Conservation (phyloP, 2,329 filamentous ascomycete genomes). For the Aureobasidium sp. region DNA sequence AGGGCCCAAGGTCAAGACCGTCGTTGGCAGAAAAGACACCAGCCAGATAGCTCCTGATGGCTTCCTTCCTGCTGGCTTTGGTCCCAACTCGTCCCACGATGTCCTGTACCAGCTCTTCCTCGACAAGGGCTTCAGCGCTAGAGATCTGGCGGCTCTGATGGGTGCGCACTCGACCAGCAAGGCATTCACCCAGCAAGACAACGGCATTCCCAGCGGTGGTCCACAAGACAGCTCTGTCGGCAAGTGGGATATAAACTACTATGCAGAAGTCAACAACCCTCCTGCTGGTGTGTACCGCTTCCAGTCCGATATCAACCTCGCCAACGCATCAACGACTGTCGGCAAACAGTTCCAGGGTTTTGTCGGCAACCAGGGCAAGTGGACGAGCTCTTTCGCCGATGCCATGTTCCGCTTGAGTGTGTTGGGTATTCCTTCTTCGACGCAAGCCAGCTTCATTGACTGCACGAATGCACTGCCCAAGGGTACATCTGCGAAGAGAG, state of each 20-base stretch:
- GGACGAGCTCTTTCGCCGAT: conserved; percentile 17
- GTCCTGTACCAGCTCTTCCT: conserved; percentile 39
- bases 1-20: conserved; percentile 44
- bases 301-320: conserved; percentile 25
- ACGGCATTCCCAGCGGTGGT: conserved; percentile 25
- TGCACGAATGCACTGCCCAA: conserved; percentile 14
- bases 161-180: conserved; percentile 45
- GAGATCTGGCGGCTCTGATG: conserved; percentile 45
- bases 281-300: conserved; percentile 22
- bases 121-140: conserved; percentile 42
- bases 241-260: conserved; percentile 44
- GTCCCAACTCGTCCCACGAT: conserved; percentile 28
- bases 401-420: conserved; percentile 19
- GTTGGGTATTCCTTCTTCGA: conserved; percentile 17
- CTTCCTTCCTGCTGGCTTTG: conserved; percentile 37
- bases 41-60: conserved; percentile 32
- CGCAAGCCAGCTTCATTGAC: conserved; percentile 15
- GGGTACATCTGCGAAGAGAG: conserved; percentile 5
- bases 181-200: conserved; percentile 31
- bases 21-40: conserved; percentile 42
- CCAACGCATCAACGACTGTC: conserved; percentile 19
- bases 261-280: conserved; percentile 27
- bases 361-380: conserved; percentile 26
- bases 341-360: conserved; percentile 29
- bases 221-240: conserved; percentile 41